A percentile compares a stretch with the other conserved stretches of the same genome.
Conservation (phyloP, 768 basidiomycete species). For the Cystobasidium tubakii region DNA sequence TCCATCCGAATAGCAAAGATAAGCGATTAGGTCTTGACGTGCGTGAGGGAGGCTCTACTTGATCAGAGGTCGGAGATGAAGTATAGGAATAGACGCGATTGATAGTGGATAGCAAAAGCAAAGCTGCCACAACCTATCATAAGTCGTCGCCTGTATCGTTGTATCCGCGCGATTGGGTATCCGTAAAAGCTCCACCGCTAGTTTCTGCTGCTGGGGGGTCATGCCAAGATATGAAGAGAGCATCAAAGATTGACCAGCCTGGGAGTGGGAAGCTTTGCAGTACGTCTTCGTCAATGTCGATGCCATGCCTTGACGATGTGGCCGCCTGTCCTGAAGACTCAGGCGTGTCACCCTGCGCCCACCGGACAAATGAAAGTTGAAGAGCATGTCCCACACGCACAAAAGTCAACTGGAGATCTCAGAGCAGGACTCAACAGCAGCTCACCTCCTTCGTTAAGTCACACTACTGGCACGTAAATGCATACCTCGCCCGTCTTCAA, state of each 20-base stretch:
- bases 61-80: too few relatives aligned
- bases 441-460: too few relatives aligned
- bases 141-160: background rate
- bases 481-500: too few relatives aligned
- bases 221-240: constrained; percentile 2
- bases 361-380: too few relatives aligned
- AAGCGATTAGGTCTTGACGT: background rate
- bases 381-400: too few relatives aligned
- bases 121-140: background rate
- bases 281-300: constrained; percentile 6
- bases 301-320: background rate
- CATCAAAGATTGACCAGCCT: constrained; percentile 21
- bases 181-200: background rate
- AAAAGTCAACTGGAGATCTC: too few relatives aligned
- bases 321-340: background rate
- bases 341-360: background rate
- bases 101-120: background rate
- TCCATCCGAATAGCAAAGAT: background rate
- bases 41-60: too few relatives aligned
- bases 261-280: background rate
- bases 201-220: constrained; percentile 7
- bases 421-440: too few relatives aligned
- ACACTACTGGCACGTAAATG: too few relatives aligned
- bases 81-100: background rate
- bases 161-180: constrained; percentile 11